Conservation (phyloP, 2,329 filamentous ascomycete species). For the Colletotrichum liaoningense region DNA sequence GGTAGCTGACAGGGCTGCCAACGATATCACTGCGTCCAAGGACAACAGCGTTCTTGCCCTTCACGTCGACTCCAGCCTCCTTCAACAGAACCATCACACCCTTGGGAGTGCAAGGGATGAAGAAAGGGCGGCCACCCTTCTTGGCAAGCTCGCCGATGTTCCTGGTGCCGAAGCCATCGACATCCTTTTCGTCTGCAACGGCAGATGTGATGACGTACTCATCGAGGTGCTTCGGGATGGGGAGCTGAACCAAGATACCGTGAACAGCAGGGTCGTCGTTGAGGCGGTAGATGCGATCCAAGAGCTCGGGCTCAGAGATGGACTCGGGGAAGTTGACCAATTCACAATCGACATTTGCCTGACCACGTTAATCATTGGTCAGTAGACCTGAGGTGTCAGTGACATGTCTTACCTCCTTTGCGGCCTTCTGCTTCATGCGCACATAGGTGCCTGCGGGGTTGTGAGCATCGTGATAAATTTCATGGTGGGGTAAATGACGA, state of each 20-base stretch:
- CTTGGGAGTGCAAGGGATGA: conserved; percentile 95
- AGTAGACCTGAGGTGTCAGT: not conserved
- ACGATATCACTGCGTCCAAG: conserved; percentile 97
- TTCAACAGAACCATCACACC: conserved; percentile 94
- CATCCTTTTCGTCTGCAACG: conserved; percentile 94
- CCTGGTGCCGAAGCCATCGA: conserved; percentile 92
- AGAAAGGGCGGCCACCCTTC: conserved; percentile 88
- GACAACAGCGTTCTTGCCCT: conserved; percentile 94
- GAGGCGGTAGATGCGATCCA: conserved; percentile 82
- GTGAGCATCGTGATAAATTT: conserved; percentile 46
- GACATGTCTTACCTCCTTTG: conserved; percentile 75
- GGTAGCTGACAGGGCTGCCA: conserved; percentile 94
- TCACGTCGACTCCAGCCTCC: conserved; percentile 84
- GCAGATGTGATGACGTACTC: conserved; percentile 92
- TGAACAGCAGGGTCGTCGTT: conserved; percentile 91
- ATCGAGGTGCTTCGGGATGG: conserved; percentile 87
- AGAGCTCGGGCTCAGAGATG: conserved; percentile 85
- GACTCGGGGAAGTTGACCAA: conserved; percentile 85
- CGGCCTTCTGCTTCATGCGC: conserved; percentile 99
- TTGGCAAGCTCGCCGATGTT: conserved; percentile 99
- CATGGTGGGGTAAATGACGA: conserved; percentile 31
- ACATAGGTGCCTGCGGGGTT: conserved; percentile 85
- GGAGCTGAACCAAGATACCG: conserved; percentile 93
- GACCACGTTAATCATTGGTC: conserved; percentile 16
- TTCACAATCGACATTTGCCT: conserved; percentile 92